phyloP scores from a whole-genome alignment of 169 alveolate genomes.

The Theileria annulata region DNA sequence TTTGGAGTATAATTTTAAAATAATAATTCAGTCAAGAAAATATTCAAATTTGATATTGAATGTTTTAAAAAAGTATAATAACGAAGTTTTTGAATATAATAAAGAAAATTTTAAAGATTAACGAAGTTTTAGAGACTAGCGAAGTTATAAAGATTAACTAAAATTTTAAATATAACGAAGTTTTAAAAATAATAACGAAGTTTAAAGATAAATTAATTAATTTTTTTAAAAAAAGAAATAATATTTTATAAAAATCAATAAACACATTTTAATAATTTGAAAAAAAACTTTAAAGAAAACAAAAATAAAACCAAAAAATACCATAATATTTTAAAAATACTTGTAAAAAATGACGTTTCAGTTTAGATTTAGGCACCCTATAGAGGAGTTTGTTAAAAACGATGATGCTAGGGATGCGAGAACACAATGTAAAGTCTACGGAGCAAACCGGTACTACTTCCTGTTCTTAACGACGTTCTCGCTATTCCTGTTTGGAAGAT shows the following conservation, averaged over 20 bases:
- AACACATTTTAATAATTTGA: background rate
- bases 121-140: too few species aligned
- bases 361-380: background rate
- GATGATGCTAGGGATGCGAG: slow-evolving; percentile 5
- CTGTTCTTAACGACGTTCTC: background rate
- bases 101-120: background rate
- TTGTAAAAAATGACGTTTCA: background rate
- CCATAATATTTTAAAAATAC: background rate
- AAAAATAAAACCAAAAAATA: background rate
- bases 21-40: background rate
- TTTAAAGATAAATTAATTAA: background rate
- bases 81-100: background rate
- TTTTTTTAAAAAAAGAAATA: background rate
- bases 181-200: background rate
- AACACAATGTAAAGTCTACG: slow-evolving; percentile 18
- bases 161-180: background rate
- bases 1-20: background rate
- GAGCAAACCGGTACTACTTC: slow-evolving; percentile 9
- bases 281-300: background rate
- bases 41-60: background rate
- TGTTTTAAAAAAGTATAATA: background rate
- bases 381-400: slow-evolving; percentile 2
- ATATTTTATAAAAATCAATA: background rate
- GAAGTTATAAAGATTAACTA: too few species aligned
- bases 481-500: slow-evolving; percentile 12